These are phyloP conservation scores for Chlamydomonas sphaeroides DNA, from an alignment of 139 green algal genomes.

Conservation along the genomic window DNA sequence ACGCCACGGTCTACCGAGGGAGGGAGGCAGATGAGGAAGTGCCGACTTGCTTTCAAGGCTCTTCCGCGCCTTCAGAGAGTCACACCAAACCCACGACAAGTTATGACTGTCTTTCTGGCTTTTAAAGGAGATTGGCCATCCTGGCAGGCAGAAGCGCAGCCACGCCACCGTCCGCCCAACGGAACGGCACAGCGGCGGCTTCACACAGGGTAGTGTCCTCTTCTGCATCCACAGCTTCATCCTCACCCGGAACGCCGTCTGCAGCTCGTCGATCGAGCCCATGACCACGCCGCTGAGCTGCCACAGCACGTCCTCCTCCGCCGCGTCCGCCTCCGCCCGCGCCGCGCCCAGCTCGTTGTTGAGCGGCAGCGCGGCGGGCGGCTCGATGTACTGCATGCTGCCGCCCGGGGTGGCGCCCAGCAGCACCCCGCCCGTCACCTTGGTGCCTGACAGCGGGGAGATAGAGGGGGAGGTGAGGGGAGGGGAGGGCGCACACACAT, in stretches of 20 bases:
- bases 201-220: background rate
- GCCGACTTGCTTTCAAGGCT: too few species aligned
- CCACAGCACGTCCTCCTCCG: conserved; percentile 86
- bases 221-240: background rate
- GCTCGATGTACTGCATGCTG: conserved; percentile 73
- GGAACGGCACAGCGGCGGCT: background rate
- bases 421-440: conserved; percentile 63
- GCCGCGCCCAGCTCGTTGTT: conserved; percentile 87
- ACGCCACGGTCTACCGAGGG: conserved; percentile 66
- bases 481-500: background rate
- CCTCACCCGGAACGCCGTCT: conserved; percentile 41
- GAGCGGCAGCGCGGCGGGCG: conserved; percentile 68
- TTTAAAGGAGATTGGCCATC: too few species aligned
- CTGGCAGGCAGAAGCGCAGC: too few species aligned
- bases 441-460: too few species aligned
- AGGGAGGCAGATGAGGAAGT: too few species aligned
- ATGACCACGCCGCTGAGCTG: conserved; percentile 69
- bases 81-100: too few species aligned
- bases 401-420: conserved; percentile 64
- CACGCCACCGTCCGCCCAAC: conserved; percentile 1
- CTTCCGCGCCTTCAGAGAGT: too few species aligned
- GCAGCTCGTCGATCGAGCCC: conserved; percentile 52
- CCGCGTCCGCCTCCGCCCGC: conserved; percentile 64
- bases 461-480: background rate
- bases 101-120: too few species aligned